These are phyloP conservation scores for Colletotrichum falcatum DNA, from an alignment of 2,329 filamentous ascomycete species.

Conservation along the genomic window DNA sequence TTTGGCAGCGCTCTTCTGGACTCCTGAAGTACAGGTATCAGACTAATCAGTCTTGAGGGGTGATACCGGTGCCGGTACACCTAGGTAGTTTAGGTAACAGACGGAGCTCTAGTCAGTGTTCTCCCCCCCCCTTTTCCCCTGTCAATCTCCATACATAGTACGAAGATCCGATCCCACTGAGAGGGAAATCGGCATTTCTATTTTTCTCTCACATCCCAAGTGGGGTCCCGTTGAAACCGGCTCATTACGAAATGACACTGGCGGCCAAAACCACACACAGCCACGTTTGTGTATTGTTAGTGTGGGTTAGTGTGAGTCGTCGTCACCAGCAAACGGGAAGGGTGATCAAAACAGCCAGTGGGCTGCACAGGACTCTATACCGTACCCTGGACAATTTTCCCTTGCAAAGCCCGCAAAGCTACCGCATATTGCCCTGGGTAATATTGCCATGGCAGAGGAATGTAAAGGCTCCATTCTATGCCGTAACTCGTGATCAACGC, in stretches of 20 bases:
- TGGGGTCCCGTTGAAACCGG: conserved; percentile 39
- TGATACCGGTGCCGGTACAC: too few relatives aligned
- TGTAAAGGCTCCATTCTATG: conserved; percentile 8
- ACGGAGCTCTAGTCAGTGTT: conserved; percentile 2
- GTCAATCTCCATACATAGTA: conserved; percentile 36
- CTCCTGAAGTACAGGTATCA: conserved; percentile 19
- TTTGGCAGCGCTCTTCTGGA: conserved; percentile 16
- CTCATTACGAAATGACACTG: conserved; percentile 40
- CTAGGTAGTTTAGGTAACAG: not conserved
- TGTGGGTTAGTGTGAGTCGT: conserved; percentile 3
- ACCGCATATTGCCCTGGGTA: not conserved
- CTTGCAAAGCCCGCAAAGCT: not conserved
- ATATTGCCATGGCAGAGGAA: conserved; percentile 9
- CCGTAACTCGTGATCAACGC: conserved; percentile 15
- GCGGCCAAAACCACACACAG: conserved; percentile 13
- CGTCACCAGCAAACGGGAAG: conserved; percentile 9
- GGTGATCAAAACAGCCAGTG: not conserved
- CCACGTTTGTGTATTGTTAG: conserved; percentile 10
- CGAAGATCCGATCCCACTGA: conserved; percentile 35
- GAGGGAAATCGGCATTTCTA: conserved; percentile 38
- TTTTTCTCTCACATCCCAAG: conserved; percentile 35
- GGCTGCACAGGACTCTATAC: not conserved
- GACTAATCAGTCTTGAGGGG: not conserved
- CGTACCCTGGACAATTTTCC: conserved; percentile 1
- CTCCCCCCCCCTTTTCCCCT: not conserved